Conservation (phyloP, 2,329 filamentous ascomycete species). For the Corniculantispora saksenae region DNA sequence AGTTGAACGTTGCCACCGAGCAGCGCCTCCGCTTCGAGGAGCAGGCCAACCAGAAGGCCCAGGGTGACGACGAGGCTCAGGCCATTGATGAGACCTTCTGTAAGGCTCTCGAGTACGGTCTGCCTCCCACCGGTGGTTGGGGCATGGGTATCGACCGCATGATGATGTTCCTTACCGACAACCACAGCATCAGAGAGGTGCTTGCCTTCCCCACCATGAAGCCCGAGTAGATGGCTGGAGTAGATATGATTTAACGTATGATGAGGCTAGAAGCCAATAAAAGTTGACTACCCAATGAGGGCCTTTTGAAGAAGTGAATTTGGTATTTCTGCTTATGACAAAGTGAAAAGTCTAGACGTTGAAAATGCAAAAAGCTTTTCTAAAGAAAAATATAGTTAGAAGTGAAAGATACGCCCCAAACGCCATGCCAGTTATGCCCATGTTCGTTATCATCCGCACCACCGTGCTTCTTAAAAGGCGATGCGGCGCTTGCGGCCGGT, state of each 20-base stretch:
- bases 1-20: conserved; percentile 91
- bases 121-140: conserved; percentile 94
- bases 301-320: background rate
- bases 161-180: conserved; percentile 94
- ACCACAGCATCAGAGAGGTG: conserved; percentile 93
- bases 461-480: conserved; percentile 59
- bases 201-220: conserved; percentile 98
- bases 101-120: conserved; percentile 81
- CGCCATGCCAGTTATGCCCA: conserved; percentile 24
- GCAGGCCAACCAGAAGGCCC: conserved; percentile 92
- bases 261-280: conserved; percentile 15
- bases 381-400: background rate
- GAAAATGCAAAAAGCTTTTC: too few species aligned
- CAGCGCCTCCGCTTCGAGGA: conserved; percentile 85
- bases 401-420: conserved; percentile 21
- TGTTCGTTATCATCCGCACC: conserved; percentile 10
- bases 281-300: background rate
- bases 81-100: conserved; percentile 95
- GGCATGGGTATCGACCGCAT: conserved; percentile 94
- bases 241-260: conserved; percentile 19
- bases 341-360: too few species aligned
- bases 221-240: conserved; percentile 59
- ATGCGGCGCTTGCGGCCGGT: conserved; percentile 84
- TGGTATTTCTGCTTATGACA: conserved; percentile 11
- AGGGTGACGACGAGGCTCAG: conserved; percentile 97